Evolutionary conservation across 352 stramenopile genomes (phyloP).

Genomic region (Phytophthora cryptogea): DNA sequence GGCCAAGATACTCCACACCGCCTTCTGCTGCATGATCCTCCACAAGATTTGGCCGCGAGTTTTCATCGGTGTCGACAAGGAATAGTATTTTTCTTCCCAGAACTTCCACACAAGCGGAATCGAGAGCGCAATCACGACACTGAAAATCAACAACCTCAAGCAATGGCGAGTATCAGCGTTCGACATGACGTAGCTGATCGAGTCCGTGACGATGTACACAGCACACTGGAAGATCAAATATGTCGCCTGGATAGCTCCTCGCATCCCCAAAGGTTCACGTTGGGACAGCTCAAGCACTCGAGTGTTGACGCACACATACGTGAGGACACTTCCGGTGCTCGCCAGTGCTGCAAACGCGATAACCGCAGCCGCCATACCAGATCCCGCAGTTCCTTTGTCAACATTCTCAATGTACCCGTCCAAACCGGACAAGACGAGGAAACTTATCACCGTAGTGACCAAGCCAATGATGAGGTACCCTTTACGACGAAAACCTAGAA

Average conservation of each 20-base stretch:
- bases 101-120: slow-evolving; percentile 34
- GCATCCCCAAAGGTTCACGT: slow-evolving; percentile 36
- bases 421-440: slow-evolving; percentile 37
- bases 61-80: slow-evolving; percentile 38
- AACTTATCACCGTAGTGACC: slow-evolving; percentile 27
- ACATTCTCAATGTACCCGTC: slow-evolving; percentile 26
- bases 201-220: slow-evolving; percentile 24
- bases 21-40: slow-evolving; percentile 54
- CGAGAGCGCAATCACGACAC: slow-evolving; percentile 23
- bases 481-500: slow-evolving; percentile 81
- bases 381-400: slow-evolving; percentile 3
- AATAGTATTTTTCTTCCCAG: slow-evolving; percentile 46
- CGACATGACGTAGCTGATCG: slow-evolving; percentile 10
- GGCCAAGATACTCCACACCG: slow-evolving; percentile 41
- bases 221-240: slow-evolving; percentile 47
- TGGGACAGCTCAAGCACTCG: slow-evolving; percentile 51
- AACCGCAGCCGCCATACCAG: slow-evolving; percentile 17
- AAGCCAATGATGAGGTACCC: slow-evolving; percentile 78
- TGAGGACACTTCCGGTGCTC: slow-evolving; percentile 39
- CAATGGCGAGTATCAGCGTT: slow-evolving; percentile 5
- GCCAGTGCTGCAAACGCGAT: slow-evolving; percentile 34
- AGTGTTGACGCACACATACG: slow-evolving; percentile 44
- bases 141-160: slow-evolving; percentile 28
- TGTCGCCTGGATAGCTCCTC: slow-evolving; percentile 44
- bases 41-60: slow-evolving; percentile 39